Evolutionary conservation across 2,329 filamentous ascomycete genomes (phyloP), one percentile per base, ranked within the genome.

Genomic region (Paecilomyces variotii): DNA sequence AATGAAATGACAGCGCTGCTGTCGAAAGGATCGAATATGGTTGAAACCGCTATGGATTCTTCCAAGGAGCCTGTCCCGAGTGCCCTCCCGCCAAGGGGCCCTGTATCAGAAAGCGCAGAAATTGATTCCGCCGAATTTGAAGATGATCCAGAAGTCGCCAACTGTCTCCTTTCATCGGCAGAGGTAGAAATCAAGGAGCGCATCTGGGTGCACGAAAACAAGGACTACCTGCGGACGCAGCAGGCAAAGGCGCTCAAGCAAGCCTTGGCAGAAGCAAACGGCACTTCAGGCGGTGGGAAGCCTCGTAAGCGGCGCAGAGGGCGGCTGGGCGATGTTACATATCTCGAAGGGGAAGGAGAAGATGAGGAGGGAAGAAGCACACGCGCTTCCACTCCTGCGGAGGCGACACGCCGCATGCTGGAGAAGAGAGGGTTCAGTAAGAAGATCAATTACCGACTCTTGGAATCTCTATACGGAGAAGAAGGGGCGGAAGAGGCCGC

Each of bases 201-300:
- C 60, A 89, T 97, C 56, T 99, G 94, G 94, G 86, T 96, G 51
- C 92, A 93, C 60, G 87, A 92, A 70, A 97, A 99, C 74, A 91
- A 94, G 71, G 91, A 95, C 64, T 99, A 92, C 84, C 80, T 99
- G 45, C 89, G 93, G 7, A 84, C 86, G 54, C 88, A 95, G 69
- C 91, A 97, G 69, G 86, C 89, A 60, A 96, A 94, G 73, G 81
- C 88, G 5, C 87, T 95, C 58, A 84, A 88, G 45, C 84, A 86
- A 60, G 90, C 91, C 35, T 72, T 85, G 19, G 79, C 79, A n/a
- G 80, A 82, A 61, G 80, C 79, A 11, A 77, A 78, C 34, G 78
- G 69, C 3, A 67, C 67, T 6, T 70, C 67, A 11, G 64, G 71
- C 34, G 54, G 55, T 53, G 56, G 56, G 64, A 80, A 79, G 64